Conservation (phyloP, 2,329 filamentous ascomycete species). For the Fusarium liriodendri region DNA sequence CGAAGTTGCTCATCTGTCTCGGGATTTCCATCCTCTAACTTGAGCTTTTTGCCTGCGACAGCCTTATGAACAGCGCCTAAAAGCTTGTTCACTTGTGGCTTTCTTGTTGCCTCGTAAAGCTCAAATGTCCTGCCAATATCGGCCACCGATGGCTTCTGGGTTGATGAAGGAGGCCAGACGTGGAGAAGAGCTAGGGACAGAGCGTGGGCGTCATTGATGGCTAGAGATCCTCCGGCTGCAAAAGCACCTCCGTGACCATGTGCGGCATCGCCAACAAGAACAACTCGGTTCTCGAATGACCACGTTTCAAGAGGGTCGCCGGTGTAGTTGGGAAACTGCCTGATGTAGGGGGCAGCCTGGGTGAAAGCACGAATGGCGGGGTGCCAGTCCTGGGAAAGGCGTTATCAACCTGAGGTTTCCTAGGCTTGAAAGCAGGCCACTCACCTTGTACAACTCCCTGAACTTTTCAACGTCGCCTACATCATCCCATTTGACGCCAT, state of each 20-base stretch:
- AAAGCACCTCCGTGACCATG: not conserved
- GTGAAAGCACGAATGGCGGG: conserved; percentile 4
- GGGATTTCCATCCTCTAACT: not conserved
- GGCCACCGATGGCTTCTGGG: not conserved
- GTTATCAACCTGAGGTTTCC: not conserved
- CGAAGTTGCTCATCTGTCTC: not conserved
- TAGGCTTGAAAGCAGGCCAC: not conserved
- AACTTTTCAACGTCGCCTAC: not conserved
- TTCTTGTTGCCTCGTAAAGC: not conserved
- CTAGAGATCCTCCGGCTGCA: not conserved
- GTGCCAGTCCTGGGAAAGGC: not conserved
- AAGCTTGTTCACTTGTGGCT: not conserved
- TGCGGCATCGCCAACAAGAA: not conserved
- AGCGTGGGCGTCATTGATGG: conserved; percentile 1
- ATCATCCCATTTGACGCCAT: not conserved
- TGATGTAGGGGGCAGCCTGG: not conserved
- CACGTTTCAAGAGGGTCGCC: not conserved
- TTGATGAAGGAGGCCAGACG: not conserved
- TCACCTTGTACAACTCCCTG: not conserved
- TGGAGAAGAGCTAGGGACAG: not conserved
- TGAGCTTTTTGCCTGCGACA: not conserved
- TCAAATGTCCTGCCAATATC: not conserved
- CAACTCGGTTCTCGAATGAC: not conserved
- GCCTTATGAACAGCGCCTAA: not conserved
- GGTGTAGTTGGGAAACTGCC: not conserved